Evolutionary conservation across 169 alveolate species (phyloP), one percentile per base, ranked within the genome.

Genomic region (Plasmodium malariae): DNA sequence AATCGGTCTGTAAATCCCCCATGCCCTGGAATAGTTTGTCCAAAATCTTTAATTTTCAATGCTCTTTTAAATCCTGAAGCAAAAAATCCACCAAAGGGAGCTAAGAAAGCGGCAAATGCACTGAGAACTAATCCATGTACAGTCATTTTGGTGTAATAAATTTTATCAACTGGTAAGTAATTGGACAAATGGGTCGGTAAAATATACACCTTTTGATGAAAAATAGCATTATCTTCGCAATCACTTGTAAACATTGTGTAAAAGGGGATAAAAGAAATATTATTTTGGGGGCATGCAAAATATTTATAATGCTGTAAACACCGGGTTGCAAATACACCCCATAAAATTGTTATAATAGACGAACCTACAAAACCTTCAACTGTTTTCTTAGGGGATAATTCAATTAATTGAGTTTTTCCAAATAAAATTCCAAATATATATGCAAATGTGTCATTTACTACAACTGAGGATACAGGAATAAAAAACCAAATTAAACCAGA

Each of bases 1-100:
- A 98, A 97, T 69, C 99, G 95, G 88, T 99, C 99, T 21, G 99
- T 98, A 32, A 98, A 92, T 9, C 99, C 99, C 0, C 99, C 99
- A 94, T 99, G 99, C 11, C 99, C 99, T 34, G 99, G 99, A 37
- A 99, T 99, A 21, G 98, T 80, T 49, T 97, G 97, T 5, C 99
- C 99, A 90, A 99, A 99, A 94, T 98, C 99, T 96, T 99, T 99
- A 51, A 99, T 97, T 73, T 97, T 96, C 43, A 98, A 93, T 24
- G 99, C 99, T 89, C 99, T 96, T 94, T 99, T 99, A 89, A 99
- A 95, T n/a, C 99, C 99, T 1, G 99, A 98, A 7, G 99, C 99
- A 67, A 99, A 97, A 92, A 99, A 98, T 9, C 99, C 99, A 45
- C 99, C 99, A 89, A 99, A 98, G 55, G 99, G 99, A 19, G 99